These are phyloP conservation scores for Sextonia rubra DNA, from an alignment of 164 flowering plant genomes.

Conservation along the genomic window DNA sequence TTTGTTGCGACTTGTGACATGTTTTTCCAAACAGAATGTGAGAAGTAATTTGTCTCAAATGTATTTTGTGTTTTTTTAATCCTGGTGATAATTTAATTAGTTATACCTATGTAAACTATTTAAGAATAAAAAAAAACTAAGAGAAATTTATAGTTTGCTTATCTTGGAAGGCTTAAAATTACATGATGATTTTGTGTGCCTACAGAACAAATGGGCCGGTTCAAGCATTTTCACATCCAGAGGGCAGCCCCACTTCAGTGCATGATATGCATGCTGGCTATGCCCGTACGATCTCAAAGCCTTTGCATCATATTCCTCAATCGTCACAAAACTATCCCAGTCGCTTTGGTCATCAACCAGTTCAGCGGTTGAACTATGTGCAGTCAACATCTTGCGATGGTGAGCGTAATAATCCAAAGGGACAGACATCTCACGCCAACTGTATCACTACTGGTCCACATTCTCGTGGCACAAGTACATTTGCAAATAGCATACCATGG, in stretches of 20 bases:
- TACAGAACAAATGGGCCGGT: conserved; percentile 57
- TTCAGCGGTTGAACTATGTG: conserved; percentile 46
- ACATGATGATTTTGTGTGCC: background rate
- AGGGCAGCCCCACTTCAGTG: conserved; percentile 51
- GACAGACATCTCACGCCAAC: conserved; percentile 43
- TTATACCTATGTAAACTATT: background rate
- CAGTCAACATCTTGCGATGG: conserved; percentile 37
- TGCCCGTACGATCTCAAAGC: conserved; percentile 38
- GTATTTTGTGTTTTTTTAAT: background rate
- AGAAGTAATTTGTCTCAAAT: background rate
- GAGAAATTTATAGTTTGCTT: background rate
- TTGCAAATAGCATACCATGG: conserved; percentile 52
- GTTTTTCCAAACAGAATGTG: background rate
- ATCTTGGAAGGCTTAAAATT: background rate
- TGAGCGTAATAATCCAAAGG: conserved; percentile 53
- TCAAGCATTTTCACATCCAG: conserved; percentile 49
- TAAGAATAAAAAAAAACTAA: background rate
- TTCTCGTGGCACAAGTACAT: conserved; percentile 53
- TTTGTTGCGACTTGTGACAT: background rate
- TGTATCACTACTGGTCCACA: conserved; percentile 43
- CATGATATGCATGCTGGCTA: conserved; percentile 45
- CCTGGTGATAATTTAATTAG: background rate
- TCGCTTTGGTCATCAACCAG: conserved; percentile 70
- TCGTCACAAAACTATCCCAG: conserved; percentile 61
- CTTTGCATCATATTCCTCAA: conserved; percentile 41